phyloP scores from a whole-genome alignment of 164 flowering plant genomes.

The Warburgia ugandensis region DNA sequence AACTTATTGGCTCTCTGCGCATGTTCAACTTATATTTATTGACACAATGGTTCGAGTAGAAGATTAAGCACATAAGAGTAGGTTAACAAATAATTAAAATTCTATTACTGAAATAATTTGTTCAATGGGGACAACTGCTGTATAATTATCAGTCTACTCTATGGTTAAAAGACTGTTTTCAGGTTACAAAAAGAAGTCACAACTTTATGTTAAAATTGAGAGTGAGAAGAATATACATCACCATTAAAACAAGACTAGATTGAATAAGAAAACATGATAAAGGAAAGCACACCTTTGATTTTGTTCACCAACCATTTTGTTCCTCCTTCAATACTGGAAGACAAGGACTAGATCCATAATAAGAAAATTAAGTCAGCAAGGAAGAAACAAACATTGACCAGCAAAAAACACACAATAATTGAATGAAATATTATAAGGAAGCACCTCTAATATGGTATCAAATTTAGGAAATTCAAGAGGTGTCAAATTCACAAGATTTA shows the following conservation, averaged over 20 bases:
- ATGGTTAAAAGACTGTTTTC: no score
- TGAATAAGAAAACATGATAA: background rate
- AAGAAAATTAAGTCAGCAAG: constrained; percentile 1
- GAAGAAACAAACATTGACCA: background rate
- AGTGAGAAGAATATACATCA: background rate
- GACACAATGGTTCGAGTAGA: no score
- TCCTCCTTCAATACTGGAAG: constrained; percentile 61
- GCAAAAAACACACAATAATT: background rate
- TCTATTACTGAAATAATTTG: no score
- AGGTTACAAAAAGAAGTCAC: background rate
- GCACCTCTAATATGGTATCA: background rate
- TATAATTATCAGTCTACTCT: no score
- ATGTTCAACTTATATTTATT: no score
- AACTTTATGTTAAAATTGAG: background rate
- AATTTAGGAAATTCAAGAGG: background rate
- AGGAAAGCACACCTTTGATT: constrained; percentile 44
- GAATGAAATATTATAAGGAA: background rate
- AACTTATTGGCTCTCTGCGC: no score
- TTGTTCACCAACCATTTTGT: constrained; percentile 74
- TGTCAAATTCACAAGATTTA: background rate
- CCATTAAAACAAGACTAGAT: background rate
- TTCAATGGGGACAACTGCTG: no score
- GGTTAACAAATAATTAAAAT: no score
- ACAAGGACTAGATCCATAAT: constrained; percentile 35
- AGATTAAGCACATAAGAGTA: no score